Evolutionary conservation across 257 asterid species (phyloP).

Genomic region (Cruciata laevipes): DNA sequence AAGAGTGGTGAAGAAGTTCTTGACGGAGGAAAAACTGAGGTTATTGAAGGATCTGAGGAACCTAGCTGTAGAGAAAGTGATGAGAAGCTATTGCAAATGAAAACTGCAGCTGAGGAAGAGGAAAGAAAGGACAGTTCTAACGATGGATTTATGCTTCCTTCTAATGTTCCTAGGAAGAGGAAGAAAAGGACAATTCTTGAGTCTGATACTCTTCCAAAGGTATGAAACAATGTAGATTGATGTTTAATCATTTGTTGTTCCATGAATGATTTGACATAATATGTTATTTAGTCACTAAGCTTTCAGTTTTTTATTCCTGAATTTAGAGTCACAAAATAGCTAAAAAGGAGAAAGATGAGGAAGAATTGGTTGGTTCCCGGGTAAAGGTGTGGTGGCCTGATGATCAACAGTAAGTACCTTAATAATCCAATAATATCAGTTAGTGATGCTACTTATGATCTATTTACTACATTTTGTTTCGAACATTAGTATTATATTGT

Average conservation of each 20-base stretch:
- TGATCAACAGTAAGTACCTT: conserved; percentile 34
- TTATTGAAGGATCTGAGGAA: no score
- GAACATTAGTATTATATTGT: background rate
- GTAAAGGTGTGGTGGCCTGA: conserved; percentile 36
- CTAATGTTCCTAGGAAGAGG: background rate
- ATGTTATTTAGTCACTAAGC: background rate
- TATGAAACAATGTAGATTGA: background rate
- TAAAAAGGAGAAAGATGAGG: conserved; percentile 25
- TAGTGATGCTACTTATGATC: background rate
- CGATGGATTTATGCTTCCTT: background rate
- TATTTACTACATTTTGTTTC: background rate
- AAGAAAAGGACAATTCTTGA: background rate
- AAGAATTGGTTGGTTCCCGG: conserved; percentile 33
- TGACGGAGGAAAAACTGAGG: no score
- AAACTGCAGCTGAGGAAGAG: background rate
- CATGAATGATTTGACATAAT: background rate
- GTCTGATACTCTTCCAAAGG: background rate
- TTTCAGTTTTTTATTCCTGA: background rate
- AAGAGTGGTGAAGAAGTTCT: background rate
- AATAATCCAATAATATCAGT: background rate
- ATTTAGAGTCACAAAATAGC: background rate
- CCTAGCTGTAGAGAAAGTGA: no score
- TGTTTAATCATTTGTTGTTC: background rate
- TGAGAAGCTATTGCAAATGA: background rate
- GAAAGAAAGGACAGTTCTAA: background rate